These are phyloP conservation scores for Irpex sp. DNA, from an alignment of 1,284 basidiomycete genomes.

Conservation along the genomic window DNA sequence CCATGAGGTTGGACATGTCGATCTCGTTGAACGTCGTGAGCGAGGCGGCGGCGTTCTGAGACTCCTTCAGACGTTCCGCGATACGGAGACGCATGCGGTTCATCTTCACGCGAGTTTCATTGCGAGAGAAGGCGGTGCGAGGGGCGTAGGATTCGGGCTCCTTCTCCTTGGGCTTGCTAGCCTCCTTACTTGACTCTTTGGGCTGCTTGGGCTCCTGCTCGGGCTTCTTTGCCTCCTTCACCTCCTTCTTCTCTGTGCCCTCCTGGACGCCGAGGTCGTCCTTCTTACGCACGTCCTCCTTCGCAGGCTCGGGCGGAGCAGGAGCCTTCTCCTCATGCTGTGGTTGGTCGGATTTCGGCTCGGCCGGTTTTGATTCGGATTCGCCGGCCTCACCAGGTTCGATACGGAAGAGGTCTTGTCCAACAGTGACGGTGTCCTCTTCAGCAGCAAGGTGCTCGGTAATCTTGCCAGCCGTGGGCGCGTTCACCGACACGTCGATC, in stretches of 20 bases:
- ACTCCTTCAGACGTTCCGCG: constrained; percentile 96
- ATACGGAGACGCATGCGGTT: constrained; percentile 97
- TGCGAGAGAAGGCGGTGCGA: constrained; percentile 55
- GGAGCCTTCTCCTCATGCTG: constrained; percentile 33
- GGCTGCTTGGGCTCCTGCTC: constrained; percentile 28
- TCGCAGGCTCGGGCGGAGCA: constrained; percentile 30
- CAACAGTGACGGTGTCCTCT: constrained; percentile 93
- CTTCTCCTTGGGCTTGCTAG: constrained; percentile 7
- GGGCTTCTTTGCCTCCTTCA: constrained; percentile 36
- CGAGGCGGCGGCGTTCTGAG: constrained; percentile 95
- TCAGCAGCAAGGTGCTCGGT: constrained; percentile 85
- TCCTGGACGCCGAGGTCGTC: constrained; percentile 30
- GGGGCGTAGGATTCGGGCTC: constrained; percentile 26
- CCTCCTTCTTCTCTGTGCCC: constrained; percentile 36
- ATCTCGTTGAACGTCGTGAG: constrained; percentile 99
- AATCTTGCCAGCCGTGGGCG: constrained; percentile 87
- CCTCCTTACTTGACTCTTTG: constrained; percentile 27
- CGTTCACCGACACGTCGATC: constrained; percentile 98
- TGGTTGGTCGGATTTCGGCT: constrained; percentile 28
- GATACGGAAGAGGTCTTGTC: constrained; percentile 92
- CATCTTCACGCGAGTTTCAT: constrained; percentile 96
- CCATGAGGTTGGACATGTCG: constrained; percentile 96
- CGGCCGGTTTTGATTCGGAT: constrained; percentile 32
- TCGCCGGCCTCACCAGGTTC: constrained; percentile 78
- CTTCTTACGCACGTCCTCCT: constrained; percentile 27